phyloP scores from a whole-genome alignment of 257 asterid species.

The Solanum habrochaites region DNA sequence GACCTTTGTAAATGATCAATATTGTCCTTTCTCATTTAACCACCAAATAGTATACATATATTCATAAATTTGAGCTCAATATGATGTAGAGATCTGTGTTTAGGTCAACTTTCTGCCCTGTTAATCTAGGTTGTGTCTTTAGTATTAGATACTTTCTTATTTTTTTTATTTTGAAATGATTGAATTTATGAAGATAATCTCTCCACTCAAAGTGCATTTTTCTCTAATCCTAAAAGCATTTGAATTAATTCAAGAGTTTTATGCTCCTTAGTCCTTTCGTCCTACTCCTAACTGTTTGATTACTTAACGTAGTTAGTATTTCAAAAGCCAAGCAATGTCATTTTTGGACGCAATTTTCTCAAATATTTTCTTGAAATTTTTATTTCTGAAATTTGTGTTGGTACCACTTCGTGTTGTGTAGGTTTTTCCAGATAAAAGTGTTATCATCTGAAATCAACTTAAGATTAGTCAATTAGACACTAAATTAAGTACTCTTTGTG shows the following conservation, averaged over 20 bases:
- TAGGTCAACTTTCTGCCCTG: not conserved
- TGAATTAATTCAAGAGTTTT: not conserved
- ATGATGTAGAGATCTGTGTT: not conserved
- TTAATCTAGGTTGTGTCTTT: not conserved
- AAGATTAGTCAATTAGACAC: not conserved
- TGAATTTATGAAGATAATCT: not conserved
- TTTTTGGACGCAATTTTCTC: not conserved
- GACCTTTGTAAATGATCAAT: not conserved
- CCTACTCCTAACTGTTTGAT: not conserved
- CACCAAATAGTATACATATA: not conserved
- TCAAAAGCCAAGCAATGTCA: not conserved
- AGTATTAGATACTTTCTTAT: not conserved
- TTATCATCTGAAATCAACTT: not conserved
- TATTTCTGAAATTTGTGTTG: not conserved
- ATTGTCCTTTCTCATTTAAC: not conserved
- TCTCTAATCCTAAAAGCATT: not conserved
- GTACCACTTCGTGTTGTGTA: no score
- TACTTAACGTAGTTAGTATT: not conserved
- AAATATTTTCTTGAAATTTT: not conserved
- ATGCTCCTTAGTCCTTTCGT: not conserved
- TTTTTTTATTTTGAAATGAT: not conserved
- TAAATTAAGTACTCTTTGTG: not conserved
- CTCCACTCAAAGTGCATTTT: not conserved
- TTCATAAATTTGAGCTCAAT: not conserved
- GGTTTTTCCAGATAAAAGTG: not conserved